These are phyloP conservation scores for Chlorella ohadii DNA, from an alignment of 139 green algal genomes.

Conservation along the genomic window DNA sequence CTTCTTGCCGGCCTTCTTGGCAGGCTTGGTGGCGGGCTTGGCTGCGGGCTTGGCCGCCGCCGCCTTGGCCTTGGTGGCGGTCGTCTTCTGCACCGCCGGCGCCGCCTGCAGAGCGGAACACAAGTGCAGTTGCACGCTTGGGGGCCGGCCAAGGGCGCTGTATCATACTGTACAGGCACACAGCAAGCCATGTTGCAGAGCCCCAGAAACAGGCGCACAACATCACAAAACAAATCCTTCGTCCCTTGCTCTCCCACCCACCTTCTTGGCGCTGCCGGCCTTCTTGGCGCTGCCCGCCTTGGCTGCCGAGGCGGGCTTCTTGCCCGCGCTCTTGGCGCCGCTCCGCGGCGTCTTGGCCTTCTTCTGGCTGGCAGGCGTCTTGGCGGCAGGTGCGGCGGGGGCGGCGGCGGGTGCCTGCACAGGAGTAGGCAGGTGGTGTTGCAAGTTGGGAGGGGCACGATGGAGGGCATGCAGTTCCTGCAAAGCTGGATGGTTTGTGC, in stretches of 20 bases:
- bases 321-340: not conserved
- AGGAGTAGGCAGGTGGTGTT: not conserved
- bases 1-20: slow-evolving; percentile 27
- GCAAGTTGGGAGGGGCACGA: not conserved
- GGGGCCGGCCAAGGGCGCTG: too few relatives aligned
- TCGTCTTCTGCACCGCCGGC: slow-evolving; percentile 12
- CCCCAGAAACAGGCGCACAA: too few relatives aligned
- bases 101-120: not conserved
- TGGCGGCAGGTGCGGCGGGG: not conserved
- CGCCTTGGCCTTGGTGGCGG: slow-evolving; percentile 25
- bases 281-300: slow-evolving; percentile 9
- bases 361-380: slow-evolving; percentile 19
- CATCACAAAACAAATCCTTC: too few relatives aligned
- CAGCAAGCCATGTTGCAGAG: too few relatives aligned
- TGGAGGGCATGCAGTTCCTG: not conserved
- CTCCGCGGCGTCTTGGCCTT: not conserved
- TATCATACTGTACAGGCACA: too few relatives aligned
- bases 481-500: too few relatives aligned
- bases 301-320: not conserved
- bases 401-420: not conserved
- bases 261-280: slow-evolving; percentile 9
- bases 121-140: too few relatives aligned
- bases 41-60: not conserved
- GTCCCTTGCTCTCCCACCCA: not conserved
- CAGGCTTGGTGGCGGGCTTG: not conserved